A percentile compares a stretch with the other conserved stretches of the same genome.
Conservation (phyloP, 768 basidiomycete species). For the Mycena pura region DNA sequence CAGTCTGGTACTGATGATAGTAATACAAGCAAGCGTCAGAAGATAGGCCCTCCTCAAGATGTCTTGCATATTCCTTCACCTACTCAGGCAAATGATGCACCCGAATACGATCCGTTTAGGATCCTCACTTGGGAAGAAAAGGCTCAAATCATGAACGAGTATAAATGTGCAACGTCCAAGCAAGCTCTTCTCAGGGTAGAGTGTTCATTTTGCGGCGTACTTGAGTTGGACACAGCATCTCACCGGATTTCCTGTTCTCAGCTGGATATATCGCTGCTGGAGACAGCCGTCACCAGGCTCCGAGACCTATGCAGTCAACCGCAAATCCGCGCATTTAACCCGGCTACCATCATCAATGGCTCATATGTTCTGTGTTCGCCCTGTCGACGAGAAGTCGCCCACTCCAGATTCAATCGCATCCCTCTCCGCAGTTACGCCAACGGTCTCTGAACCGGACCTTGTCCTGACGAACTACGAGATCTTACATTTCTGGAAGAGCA, state of each 20-base stretch:
- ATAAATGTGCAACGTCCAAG: neutral
- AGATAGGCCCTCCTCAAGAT: neutral
- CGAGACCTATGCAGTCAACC: constrained; percentile 2
- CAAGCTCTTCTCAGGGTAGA: neutral
- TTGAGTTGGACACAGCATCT: neutral
- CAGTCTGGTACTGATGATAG: too few species aligned
- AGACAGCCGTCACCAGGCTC: constrained; percentile 8
- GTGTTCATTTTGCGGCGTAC: constrained; percentile 21
- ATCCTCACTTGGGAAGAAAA: constrained; percentile 13
- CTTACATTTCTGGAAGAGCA: constrained; percentile 26
- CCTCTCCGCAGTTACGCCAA: constrained; percentile 27
- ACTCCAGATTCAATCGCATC: neutral
- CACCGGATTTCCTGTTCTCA: neutral
- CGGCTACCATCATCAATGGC: neutral
- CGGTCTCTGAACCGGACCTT: constrained; percentile 22
- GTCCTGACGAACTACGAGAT: constrained; percentile 12
- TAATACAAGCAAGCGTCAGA: too few species aligned
- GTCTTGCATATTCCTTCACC: too few species aligned
- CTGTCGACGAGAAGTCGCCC: constrained; percentile 1
- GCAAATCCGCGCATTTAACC: neutral
- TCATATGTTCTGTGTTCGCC: neutral
- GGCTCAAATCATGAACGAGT: constrained; percentile 3
- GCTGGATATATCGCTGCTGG: constrained; percentile 12
- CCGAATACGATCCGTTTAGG: too few species aligned
- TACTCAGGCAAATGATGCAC: too few species aligned